A percentile compares a stretch with the other conserved stretches of the same genome.
Conservation (phyloP, 257 asterid genomes). For the Leonotis leonurus region DNA sequence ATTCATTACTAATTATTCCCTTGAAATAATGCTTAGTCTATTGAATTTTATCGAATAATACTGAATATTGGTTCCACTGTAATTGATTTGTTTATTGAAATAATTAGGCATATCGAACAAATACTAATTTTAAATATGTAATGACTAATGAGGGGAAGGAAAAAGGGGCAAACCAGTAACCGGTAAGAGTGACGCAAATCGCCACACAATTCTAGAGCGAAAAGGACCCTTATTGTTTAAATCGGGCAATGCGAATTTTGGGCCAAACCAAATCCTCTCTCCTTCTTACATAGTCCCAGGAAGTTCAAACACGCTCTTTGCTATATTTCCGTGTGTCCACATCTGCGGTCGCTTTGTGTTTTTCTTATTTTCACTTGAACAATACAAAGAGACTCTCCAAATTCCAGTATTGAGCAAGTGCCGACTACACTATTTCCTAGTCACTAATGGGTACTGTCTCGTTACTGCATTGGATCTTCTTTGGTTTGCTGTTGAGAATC, state of each 20-base stretch:
- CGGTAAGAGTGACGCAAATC: slow-evolving; percentile 24
- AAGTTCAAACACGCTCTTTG: slow-evolving; percentile 19
- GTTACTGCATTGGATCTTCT: slow-evolving; percentile 20
- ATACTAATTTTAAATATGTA: too few relatives aligned
- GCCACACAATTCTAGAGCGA: slow-evolving; percentile 21
- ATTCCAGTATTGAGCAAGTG: slow-evolving; percentile 1
- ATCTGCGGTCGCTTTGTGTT: background rate
- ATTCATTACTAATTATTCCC: background rate
- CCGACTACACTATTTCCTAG: background rate
- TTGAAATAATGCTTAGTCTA: background rate
- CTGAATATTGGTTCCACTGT: too few relatives aligned
- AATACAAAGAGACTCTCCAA: slow-evolving; percentile 1
- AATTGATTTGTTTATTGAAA: too few relatives aligned
- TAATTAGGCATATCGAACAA: too few relatives aligned
- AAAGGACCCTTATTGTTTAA: slow-evolving; percentile 6
- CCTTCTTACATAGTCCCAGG: background rate
- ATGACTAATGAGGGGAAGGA: background rate
- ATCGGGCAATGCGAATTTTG: slow-evolving; percentile 2
- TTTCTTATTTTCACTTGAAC: background rate
- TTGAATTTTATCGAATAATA: too few relatives aligned
- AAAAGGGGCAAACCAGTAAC: slow-evolving; percentile 20
- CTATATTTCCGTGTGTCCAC: background rate
- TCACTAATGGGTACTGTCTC: slow-evolving; percentile 24
- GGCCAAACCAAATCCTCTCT: background rate
- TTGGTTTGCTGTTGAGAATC: slow-evolving; percentile 32